phyloP scores from a whole-genome alignment of 495 filamentous ascomycete genomes.

The Cetradonia linearis region DNA sequence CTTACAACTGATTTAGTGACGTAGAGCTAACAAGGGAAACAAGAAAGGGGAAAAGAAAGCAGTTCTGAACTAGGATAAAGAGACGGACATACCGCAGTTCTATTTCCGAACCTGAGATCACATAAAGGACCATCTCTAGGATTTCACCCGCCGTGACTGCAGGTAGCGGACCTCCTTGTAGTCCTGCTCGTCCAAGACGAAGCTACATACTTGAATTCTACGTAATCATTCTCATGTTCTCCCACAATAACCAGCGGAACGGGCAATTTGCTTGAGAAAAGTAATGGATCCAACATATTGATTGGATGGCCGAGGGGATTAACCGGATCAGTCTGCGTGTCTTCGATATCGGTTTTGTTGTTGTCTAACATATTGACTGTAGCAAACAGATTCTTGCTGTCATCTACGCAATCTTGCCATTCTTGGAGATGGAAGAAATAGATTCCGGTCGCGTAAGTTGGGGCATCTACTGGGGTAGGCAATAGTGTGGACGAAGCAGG shows the following conservation, averaged over 20 bases:
- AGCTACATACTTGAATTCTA: conserved; percentile 20
- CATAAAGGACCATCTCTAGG: conserved; percentile 3
- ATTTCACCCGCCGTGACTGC: conserved; percentile 8
- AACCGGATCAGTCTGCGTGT: not conserved
- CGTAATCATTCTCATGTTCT: conserved; percentile 21
- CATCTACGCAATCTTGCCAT: not conserved
- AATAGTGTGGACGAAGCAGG: not conserved
- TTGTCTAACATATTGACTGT: not conserved
- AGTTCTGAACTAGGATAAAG: too few relatives aligned
- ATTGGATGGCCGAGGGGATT: not conserved
- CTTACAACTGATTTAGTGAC: too few relatives aligned
- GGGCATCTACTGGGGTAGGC: not conserved
- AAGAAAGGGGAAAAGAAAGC: too few relatives aligned
- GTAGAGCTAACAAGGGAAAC: too few relatives aligned
- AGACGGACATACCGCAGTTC: too few relatives aligned
- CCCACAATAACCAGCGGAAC: conserved; percentile 15
- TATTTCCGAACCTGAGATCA: not conserved
- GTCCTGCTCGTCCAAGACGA: conserved; percentile 13
- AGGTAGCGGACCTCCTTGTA: conserved; percentile 8
- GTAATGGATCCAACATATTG: not conserved
- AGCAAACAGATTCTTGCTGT: not conserved
- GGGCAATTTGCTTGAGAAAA: conserved; percentile 3
- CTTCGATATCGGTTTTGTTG: conserved; percentile 2
- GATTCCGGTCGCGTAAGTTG: not conserved
- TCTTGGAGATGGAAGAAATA: conserved; percentile 1